Evolutionary conservation across 2,329 filamentous ascomycete genomes (phyloP), one percentile per base, ranked within the genome.

Genomic region (Penicillium olsonii): DNA sequence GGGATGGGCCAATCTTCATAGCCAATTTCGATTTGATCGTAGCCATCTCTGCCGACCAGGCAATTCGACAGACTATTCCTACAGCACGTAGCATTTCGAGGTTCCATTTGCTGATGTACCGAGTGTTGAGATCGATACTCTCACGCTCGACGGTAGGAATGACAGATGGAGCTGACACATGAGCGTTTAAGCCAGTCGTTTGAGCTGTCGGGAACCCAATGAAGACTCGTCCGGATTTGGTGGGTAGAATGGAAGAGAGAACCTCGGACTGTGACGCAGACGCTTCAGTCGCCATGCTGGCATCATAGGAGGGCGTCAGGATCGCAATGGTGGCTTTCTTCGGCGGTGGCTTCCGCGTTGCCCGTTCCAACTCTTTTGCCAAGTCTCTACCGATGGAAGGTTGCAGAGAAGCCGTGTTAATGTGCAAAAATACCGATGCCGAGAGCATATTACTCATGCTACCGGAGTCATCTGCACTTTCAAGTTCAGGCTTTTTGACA

Each of bases 151-250:
- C 95, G 0, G 94, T 99, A 0, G 94, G 94, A 49, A 99, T 99
- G 12, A 99, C 86, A 0, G 92, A 96, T 1, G 92, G 94, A 0
- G 94, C 94, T 11, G 92, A 97, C 24, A 99, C 88, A 69, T 99
- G 94, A 67, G 95, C 88, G 14, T 92, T 88, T 22, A 92, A 85
- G 46, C 92, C 94, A 0, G 95, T 99, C 0, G 94, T 99, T 74
- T 99, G 94, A 60, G 92, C 92, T 1, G 94, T 99, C 3, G 94
- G 92, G 65, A 99, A 99, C 0, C 94, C 94, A 64, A 99, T 99
- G 64, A 97, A 99, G 46, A 99, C 88, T 45, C 90, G 86, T 6
- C 94, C 94, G 60, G 89, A 88, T 68, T 91, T 95, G 49, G 83
- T 90, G 2, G 94, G 94, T 5, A 97, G 74, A 1, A 99, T 92